phyloP scores from a whole-genome alignment of 768 basidiomycete genomes.

The Mycena belliarum region DNA sequence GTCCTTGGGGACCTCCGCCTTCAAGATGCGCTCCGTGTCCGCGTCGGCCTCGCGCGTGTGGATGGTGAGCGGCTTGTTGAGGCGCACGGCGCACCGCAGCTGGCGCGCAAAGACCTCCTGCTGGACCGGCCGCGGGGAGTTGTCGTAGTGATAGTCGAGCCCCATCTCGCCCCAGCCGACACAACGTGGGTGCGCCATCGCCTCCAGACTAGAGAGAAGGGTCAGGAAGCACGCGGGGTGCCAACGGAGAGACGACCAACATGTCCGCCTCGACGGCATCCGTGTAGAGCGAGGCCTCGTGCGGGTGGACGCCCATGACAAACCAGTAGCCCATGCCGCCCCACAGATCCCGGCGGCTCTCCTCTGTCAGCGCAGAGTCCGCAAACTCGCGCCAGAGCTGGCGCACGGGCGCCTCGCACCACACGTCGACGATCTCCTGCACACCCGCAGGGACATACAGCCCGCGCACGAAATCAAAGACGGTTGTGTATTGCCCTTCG shows the following conservation, averaged over 20 bases:
- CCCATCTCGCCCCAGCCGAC: constrained; percentile 92
- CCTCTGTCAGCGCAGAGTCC: constrained; percentile 59
- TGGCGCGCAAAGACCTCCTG: constrained; percentile 67
- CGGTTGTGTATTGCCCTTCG: constrained; percentile 48
- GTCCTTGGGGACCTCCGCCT: constrained; percentile 70
- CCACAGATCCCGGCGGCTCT: constrained; percentile 57
- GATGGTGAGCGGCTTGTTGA: constrained; percentile 80
- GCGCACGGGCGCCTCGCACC: constrained; percentile 81
- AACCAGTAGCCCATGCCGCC: constrained; percentile 78
- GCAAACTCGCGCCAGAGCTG: constrained; percentile 69
- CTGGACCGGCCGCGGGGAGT: constrained; percentile 71
- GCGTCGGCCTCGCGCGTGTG: constrained; percentile 86
- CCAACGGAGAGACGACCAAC: constrained; percentile 37
- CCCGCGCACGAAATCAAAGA: constrained; percentile 70
- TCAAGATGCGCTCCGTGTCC: constrained; percentile 78
- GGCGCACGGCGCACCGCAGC: constrained; percentile 62
- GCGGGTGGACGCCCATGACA: constrained; percentile 66
- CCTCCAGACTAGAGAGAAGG: constrained; percentile 52
- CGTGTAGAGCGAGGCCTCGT: constrained; percentile 70
- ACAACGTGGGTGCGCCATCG: constrained; percentile 78
- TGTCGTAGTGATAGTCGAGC: constrained; percentile 82
- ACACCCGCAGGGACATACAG: constrained; percentile 61
- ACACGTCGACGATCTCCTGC: constrained; percentile 78
- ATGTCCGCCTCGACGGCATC: constrained; percentile 70
- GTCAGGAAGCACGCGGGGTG: neutral